Conservation (phyloP, 2,329 filamentous ascomycete genomes). For the Penicillium sp. region DNA sequence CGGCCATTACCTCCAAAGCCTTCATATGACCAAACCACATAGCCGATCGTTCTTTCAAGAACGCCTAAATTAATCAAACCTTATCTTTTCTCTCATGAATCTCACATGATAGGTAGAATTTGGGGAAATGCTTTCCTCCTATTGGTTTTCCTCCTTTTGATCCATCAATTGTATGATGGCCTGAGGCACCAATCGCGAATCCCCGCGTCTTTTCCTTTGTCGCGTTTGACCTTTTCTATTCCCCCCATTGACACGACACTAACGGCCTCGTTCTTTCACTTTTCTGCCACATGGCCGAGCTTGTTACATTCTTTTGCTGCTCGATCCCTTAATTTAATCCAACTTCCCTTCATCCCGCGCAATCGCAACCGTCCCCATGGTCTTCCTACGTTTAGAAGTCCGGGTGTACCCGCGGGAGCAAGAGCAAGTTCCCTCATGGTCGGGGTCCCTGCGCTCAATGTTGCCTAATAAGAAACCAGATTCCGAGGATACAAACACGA, state of each 20-base stretch:
- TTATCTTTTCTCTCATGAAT: background rate
- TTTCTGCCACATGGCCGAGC: background rate
- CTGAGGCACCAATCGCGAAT: background rate
- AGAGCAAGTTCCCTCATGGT: conserved; percentile 17
- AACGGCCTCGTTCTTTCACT: background rate
- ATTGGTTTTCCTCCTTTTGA: background rate
- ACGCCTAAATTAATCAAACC: too few species aligned
- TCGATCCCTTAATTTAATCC: background rate
- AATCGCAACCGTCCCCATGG: conserved; percentile 23
- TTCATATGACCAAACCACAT: too few species aligned
- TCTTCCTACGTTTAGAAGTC: conserved; percentile 38
- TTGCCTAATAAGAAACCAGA: conserved; percentile 15
- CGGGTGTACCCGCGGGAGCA: conserved; percentile 34
- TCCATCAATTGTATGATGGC: background rate
- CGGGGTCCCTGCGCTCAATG: conserved; percentile 16
- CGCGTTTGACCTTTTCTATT: background rate
- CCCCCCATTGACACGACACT: background rate
- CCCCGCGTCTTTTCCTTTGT: background rate
- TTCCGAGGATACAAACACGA: background rate
- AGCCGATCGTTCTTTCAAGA: too few species aligned
- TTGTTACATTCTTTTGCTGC: background rate
- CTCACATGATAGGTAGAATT: background rate
- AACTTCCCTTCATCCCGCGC: background rate
- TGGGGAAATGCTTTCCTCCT: background rate
- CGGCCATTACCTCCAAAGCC: too few species aligned